Percentiles rank a stretch among this genome's conserved stretches.
Evolutionary conservation across 495 filamentous ascomycete genomes (phyloP).

Genomic region (Penicillium daleae): DNA sequence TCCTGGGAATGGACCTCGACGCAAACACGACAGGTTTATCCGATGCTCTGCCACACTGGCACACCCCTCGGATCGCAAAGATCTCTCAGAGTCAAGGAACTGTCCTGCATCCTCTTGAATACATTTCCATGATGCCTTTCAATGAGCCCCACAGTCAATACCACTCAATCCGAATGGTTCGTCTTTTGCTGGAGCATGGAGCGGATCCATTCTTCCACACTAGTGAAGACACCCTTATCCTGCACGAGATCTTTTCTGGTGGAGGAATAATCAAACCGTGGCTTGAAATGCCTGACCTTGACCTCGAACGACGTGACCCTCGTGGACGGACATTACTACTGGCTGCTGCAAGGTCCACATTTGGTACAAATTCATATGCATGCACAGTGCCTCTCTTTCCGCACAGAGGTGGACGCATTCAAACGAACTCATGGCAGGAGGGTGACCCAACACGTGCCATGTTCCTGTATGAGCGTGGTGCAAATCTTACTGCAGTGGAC

Average conservation of each 20-base stretch:
- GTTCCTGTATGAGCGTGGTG: constrained; percentile 29
- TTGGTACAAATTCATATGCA: constrained; percentile 18
- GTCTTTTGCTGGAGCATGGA: constrained; percentile 16
- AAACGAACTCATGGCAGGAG: constrained; percentile 11
- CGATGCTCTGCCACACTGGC: constrained; percentile 19
- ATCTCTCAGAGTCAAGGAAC: background rate
- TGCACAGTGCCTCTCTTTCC: constrained; percentile 12
- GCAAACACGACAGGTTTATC: constrained; percentile 22
- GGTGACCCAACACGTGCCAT: constrained; percentile 27
- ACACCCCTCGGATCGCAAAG: constrained; percentile 16
- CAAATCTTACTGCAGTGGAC: constrained; percentile 28
- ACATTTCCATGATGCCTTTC: constrained; percentile 24
- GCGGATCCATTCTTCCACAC: constrained; percentile 22
- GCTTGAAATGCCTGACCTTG: constrained; percentile 20
- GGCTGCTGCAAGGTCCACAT: constrained; percentile 17
- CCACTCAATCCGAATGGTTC: constrained; percentile 19
- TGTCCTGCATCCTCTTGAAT: constrained; percentile 20
- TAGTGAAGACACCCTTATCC: constrained; percentile 10
- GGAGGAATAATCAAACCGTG: constrained; percentile 28
- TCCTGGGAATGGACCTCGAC: constrained; percentile 22
- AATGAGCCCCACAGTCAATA: constrained; percentile 25
- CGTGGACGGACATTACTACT: constrained; percentile 28
- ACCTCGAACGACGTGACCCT: constrained; percentile 26
- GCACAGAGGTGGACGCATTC: constrained; percentile 3
- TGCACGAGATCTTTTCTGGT: constrained; percentile 22